Evolutionary conservation across 148 eudicot species (phyloP).

Genomic region (Vaccinium myrtillus): DNA sequence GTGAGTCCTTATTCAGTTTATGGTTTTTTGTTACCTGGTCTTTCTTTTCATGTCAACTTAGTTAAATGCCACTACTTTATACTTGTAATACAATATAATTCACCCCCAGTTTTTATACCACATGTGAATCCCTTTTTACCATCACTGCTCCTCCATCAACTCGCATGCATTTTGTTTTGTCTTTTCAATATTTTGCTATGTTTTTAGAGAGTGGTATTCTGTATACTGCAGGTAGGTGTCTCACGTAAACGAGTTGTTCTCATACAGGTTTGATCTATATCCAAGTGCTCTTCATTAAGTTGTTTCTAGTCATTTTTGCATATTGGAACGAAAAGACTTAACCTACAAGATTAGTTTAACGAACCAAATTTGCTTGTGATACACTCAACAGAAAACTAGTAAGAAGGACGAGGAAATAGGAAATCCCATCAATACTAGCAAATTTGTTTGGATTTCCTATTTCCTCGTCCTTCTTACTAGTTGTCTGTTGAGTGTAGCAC

Average conservation of each 20-base stretch:
- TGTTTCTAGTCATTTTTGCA: conserved; percentile 7
- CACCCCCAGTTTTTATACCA: not conserved
- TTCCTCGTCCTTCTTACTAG: not conserved
- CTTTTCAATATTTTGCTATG: not conserved
- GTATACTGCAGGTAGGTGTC: conserved; percentile 73
- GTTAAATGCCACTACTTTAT: not conserved
- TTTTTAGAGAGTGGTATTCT: not conserved
- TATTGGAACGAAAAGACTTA: conserved; percentile 1
- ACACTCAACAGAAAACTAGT: not conserved
- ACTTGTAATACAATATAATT: not conserved
- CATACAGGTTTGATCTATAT: conserved; percentile 67
- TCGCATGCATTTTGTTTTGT: not conserved
- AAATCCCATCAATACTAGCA: not conserved
- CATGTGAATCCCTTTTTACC: not conserved
- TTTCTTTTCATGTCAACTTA: conserved; percentile 6
- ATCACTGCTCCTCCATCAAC: not conserved
- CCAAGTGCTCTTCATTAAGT: conserved; percentile 11
- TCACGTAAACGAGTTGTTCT: conserved; percentile 77
- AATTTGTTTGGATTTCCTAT: not conserved
- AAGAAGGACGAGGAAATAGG: not conserved
- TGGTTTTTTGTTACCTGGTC: conserved; percentile 1
- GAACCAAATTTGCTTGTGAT: not conserved
- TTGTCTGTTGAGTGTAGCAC: not conserved
- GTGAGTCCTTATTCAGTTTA: conserved; percentile 44
- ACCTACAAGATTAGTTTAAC: not conserved